Percentiles rank a stretch among this genome's conserved stretches.
Evolutionary conservation across 306 rosid species (phyloP).

Genomic region (Vigna radiata): DNA sequence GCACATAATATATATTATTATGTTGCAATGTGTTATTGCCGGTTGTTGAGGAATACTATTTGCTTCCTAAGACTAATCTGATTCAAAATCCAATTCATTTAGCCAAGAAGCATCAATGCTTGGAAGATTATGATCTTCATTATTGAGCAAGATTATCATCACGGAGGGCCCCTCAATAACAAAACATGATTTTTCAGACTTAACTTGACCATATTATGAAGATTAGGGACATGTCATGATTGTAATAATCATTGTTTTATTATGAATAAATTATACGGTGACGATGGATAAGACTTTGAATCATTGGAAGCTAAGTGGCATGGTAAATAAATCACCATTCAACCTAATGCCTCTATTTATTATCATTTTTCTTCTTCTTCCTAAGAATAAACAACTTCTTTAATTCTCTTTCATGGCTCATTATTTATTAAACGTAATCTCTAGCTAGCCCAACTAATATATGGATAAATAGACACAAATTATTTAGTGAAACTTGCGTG

Average conservation of each 20-base stretch:
- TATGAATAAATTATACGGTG: constrained; percentile 20
- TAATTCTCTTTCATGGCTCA: not conserved
- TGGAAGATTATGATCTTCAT: constrained; percentile 30
- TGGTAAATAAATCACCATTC: not conserved
- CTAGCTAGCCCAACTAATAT: constrained; percentile 3
- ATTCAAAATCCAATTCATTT: constrained; percentile 39
- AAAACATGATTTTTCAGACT: not conserved
- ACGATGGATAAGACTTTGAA: constrained; percentile 14
- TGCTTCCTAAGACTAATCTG: not conserved
- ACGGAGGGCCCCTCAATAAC: not conserved
- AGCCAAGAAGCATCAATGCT: constrained; percentile 39
- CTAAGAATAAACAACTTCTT: not conserved
- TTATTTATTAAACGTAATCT: not conserved
- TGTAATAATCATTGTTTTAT: constrained; percentile 18
- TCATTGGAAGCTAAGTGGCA: constrained; percentile 11
- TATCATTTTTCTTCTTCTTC: not conserved
- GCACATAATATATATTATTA: constrained; percentile 3
- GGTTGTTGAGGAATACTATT: constrained; percentile 40
- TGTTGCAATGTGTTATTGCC: constrained; percentile 41
- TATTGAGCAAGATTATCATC: constrained; percentile 22
- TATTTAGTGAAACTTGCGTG: constrained; percentile 10
- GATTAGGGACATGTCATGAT: constrained; percentile 14
- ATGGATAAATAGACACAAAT: not conserved
- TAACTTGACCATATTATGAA: not conserved
- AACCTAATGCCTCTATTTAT: not conserved